Conservation (phyloP, 805 yeast genomes). For the Myxozyma neglecta region DNA sequence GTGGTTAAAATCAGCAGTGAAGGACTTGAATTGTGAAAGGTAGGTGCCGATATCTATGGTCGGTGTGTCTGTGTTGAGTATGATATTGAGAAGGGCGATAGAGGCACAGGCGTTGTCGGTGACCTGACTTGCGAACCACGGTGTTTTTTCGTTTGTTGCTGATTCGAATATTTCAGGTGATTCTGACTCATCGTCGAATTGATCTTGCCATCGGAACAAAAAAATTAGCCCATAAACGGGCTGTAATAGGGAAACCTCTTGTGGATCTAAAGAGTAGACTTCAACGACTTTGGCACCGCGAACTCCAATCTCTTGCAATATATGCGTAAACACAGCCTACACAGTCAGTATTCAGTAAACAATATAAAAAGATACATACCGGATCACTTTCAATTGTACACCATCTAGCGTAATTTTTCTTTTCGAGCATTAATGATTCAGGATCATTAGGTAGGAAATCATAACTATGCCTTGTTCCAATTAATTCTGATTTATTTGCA, state of each 20-base stretch:
- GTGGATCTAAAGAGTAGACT: conserved; percentile 20
- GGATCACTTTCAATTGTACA: conserved; percentile 29
- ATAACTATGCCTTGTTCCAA: not conserved
- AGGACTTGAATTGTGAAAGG: conserved; percentile 5
- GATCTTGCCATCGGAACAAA: conserved; percentile 21
- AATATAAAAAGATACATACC: not conserved
- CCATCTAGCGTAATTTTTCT: conserved; percentile 16
- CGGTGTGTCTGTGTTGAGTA: conserved; percentile 4
- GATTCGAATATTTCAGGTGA: not conserved
- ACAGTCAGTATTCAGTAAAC: not conserved
- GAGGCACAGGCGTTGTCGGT: conserved; percentile 26
- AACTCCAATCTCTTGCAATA: conserved; percentile 20
- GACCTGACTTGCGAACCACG: conserved; percentile 29
- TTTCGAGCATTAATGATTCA: conserved; percentile 3
- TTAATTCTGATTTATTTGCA: not conserved
- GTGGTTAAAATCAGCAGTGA: conserved; percentile 18
- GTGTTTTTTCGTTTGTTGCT: not conserved
- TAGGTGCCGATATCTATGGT: conserved; percentile 13
- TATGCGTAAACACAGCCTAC: conserved; percentile 17
- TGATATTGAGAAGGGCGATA: conserved; percentile 22
- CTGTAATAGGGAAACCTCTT: not conserved
- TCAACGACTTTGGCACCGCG: conserved; percentile 16
- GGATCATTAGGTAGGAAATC: conserved; percentile 13
- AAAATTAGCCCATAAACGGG: conserved; percentile 19
- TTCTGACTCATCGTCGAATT: not conserved